A percentile compares a stretch with the other conserved stretches of the same genome.
Conservation (phyloP, 495 filamentous ascomycete genomes). For the Neurospora tetraspora region DNA sequence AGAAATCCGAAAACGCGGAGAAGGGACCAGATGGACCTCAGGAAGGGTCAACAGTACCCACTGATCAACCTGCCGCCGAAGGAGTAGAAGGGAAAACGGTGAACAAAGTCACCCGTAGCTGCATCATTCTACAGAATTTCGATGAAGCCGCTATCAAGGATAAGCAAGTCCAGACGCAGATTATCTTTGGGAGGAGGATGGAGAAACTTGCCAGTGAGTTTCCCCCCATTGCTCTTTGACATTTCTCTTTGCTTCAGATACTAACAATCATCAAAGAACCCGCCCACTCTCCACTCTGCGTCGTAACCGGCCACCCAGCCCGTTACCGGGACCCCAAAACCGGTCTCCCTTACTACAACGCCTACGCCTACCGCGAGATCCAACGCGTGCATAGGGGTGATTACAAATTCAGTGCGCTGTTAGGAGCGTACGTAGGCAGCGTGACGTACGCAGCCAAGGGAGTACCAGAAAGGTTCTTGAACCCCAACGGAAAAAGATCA, state of each 20-base stretch:
- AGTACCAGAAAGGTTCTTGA: constrained; percentile 58
- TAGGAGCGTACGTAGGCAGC: constrained; percentile 66
- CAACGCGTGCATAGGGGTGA: constrained; percentile 53
- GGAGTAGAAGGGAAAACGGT: constrained; percentile 1
- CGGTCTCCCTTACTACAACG: constrained; percentile 62
- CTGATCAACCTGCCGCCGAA: constrained; percentile 15
- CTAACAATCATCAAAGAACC: constrained; percentile 31
- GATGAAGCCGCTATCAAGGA: constrained; percentile 44
- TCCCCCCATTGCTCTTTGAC: not conserved
- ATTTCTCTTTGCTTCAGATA: not conserved
- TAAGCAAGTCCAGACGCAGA: constrained; percentile 43
- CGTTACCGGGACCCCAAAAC: constrained; percentile 69
- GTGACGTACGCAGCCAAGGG: constrained; percentile 50
- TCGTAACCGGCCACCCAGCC: constrained; percentile 71
- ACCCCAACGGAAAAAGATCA: constrained; percentile 23
- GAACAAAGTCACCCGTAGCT: constrained; percentile 34
- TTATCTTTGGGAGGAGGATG: constrained; percentile 44
- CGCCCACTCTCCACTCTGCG: constrained; percentile 46
- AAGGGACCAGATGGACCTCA: constrained; percentile 14
- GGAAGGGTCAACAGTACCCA: constrained; percentile 3
- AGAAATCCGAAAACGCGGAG: not conserved
- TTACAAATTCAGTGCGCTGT: constrained; percentile 64
- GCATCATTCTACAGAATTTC: constrained; percentile 48
- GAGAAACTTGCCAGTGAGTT: constrained; percentile 40
- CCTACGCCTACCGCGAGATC: constrained; percentile 65